These are phyloP conservation scores for Rhodotorula sp. DNA, from an alignment of 1,284 basidiomycete genomes.

Conservation along the genomic window DNA sequence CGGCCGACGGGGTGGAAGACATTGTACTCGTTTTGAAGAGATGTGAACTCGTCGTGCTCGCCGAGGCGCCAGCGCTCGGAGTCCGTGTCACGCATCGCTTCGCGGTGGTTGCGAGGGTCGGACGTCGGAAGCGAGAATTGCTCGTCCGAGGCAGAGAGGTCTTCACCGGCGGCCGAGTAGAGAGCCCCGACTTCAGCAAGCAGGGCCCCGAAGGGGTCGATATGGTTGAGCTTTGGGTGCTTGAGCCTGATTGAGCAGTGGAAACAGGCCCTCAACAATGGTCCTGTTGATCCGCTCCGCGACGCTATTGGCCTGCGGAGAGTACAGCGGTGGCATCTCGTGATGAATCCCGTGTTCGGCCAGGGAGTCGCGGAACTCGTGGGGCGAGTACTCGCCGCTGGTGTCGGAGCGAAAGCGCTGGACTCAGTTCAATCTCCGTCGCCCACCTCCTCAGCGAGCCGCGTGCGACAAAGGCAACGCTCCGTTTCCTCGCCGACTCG, in stretches of 20 bases:
- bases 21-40: background rate
- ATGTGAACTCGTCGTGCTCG: slow-evolving; percentile 3
- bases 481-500: too few relatives aligned
- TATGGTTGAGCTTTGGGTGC: slow-evolving; percentile 41
- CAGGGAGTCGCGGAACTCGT: slow-evolving; percentile 45
- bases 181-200: background rate
- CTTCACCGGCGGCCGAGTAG: background rate
- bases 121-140: too few relatives aligned
- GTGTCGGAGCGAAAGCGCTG: slow-evolving; percentile 47
- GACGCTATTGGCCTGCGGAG: slow-evolving; percentile 48
- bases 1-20: slow-evolving; percentile 8
- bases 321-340: slow-evolving; percentile 50
- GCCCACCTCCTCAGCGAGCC: too few relatives aligned
- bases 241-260: slow-evolving; percentile 43
- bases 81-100: too few relatives aligned
- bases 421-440: too few relatives aligned
- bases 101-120: too few relatives aligned
- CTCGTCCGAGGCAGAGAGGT: too few relatives aligned
- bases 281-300: slow-evolving; percentile 47
- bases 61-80: too few relatives aligned
- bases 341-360: slow-evolving; percentile 45
- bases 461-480: too few relatives aligned
- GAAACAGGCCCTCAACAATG: slow-evolving; percentile 42
- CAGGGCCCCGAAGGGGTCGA: background rate
- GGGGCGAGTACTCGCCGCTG: slow-evolving; percentile 5